phyloP scores from a whole-genome alignment of 768 basidiomycete species.

The Melanogaster broomeanus region DNA sequence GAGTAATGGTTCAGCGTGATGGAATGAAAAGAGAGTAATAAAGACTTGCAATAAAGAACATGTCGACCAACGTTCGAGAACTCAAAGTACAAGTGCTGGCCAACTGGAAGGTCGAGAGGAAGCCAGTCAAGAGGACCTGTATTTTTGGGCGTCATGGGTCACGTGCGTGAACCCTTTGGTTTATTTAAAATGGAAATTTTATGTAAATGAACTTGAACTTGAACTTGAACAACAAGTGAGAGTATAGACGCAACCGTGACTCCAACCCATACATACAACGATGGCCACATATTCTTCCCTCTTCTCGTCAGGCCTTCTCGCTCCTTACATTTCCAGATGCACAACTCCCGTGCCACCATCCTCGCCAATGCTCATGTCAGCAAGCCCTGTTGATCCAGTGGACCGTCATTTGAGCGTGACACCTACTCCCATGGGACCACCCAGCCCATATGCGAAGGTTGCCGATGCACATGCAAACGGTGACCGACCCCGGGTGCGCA shows the following conservation, averaged over 20 bases:
- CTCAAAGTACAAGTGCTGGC: not conserved
- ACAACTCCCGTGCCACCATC: slow-evolving; percentile 27
- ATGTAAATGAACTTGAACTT: slow-evolving; percentile 26
- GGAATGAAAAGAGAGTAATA: not conserved
- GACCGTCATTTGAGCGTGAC: slow-evolving; percentile 40
- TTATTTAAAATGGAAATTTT: slow-evolving; percentile 22
- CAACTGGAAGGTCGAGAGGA: not conserved
- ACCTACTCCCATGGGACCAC: slow-evolving; percentile 33
- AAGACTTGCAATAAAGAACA: slow-evolving; percentile 73
- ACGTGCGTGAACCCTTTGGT: slow-evolving; percentile 12
- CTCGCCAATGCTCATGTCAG: slow-evolving; percentile 19
- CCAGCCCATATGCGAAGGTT: slow-evolving; percentile 27
- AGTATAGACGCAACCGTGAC: not conserved
- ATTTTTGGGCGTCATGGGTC: not conserved
- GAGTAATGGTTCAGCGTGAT: slow-evolving; percentile 2
- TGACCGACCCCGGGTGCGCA: slow-evolving; percentile 50
- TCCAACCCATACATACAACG: slow-evolving; percentile 11
- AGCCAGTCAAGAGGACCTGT: too few relatives aligned
- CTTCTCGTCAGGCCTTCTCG: slow-evolving; percentile 71
- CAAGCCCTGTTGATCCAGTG: slow-evolving; percentile 29
- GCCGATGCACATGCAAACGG: slow-evolving; percentile 14
- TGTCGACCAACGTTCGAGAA: slow-evolving; percentile 31
- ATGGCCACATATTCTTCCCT: slow-evolving; percentile 61
- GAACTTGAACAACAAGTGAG: not conserved
- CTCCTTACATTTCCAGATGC: slow-evolving; percentile 38